Evolutionary conservation across 257 asterid species (phyloP).

Genomic region (Leptodermis oblonga): DNA sequence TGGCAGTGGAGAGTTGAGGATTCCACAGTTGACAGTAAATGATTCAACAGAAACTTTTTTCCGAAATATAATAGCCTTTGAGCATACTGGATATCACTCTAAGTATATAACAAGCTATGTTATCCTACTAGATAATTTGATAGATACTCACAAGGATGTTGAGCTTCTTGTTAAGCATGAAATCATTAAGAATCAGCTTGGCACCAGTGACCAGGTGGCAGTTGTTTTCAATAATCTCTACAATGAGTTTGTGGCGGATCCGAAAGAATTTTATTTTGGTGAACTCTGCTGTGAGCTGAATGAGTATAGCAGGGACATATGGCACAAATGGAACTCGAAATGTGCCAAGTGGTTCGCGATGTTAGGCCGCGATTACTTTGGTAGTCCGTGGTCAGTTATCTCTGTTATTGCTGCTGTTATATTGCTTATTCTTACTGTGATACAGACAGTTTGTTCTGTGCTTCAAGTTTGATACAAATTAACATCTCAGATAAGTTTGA

Average conservation of each 20-base stretch:
- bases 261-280: slow-evolving; percentile 21
- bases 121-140: slow-evolving; percentile 31
- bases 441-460: slow-evolving; percentile 10
- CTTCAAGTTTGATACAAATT: too few species aligned
- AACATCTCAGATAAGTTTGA: too few species aligned
- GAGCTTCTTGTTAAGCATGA: slow-evolving; percentile 13
- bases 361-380: slow-evolving; percentile 4
- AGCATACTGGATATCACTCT: slow-evolving; percentile 20
- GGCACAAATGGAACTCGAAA: slow-evolving; percentile 11
- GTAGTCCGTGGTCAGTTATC: neutral
- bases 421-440: slow-evolving; percentile 11
- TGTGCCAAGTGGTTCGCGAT: slow-evolving; percentile 10
- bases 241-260: slow-evolving; percentile 23
- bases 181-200: slow-evolving; percentile 18
- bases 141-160: slow-evolving; percentile 26
- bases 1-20: slow-evolving; percentile 12
- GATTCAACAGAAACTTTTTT: slow-evolving; percentile 26
- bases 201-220: slow-evolving; percentile 18
- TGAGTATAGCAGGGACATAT: slow-evolving; percentile 14
- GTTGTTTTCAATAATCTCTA: slow-evolving; percentile 31
- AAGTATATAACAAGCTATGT: slow-evolving; percentile 25
- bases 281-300: slow-evolving; percentile 13
- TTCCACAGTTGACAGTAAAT: slow-evolving; percentile 20
- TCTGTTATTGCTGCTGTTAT: slow-evolving; percentile 10
- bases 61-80: slow-evolving; percentile 28